phyloP scores from a whole-genome alignment of 805 yeast species.

The Pichia sporocuriosa region DNA sequence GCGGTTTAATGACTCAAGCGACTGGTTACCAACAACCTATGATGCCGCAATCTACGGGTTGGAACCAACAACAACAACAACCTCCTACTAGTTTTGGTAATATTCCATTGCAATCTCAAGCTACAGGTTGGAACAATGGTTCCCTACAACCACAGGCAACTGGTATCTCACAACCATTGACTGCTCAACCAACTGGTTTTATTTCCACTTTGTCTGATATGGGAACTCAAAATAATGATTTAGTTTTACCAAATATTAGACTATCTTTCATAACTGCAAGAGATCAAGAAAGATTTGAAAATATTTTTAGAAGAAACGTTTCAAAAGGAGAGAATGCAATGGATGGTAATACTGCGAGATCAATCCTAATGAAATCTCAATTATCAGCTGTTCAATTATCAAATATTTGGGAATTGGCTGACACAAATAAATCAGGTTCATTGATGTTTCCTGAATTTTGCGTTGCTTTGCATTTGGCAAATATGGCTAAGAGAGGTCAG shows the following conservation, averaged over 20 bases:
- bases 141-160: slow-evolving; percentile 13
- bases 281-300: slow-evolving; percentile 84
- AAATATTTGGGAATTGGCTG: slow-evolving; percentile 87
- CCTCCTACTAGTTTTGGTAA: slow-evolving; percentile 34
- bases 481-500: slow-evolving; percentile 69
- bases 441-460: slow-evolving; percentile 93
- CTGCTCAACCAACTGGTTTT: slow-evolving; percentile 42
- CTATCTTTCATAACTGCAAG: slow-evolving; percentile 76
- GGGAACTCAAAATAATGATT: slow-evolving; percentile 35
- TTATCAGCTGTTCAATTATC: slow-evolving; percentile 69
- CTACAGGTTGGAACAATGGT: slow-evolving; percentile 34
- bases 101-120: slow-evolving; percentile 31
- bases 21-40: slow-evolving; percentile 36
- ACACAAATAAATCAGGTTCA: slow-evolving; percentile 77
- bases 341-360: slow-evolving; percentile 68
- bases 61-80: slow-evolving; percentile 23
- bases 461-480: slow-evolving; percentile 81
- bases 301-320: slow-evolving; percentile 74
- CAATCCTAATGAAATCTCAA: slow-evolving; percentile 73
- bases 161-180: slow-evolving; percentile 22
- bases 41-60: slow-evolving; percentile 36
- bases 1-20: slow-evolving; percentile 36
- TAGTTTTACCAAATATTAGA: slow-evolving; percentile 70
- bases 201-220: slow-evolving; percentile 25
- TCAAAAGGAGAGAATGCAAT: slow-evolving; percentile 62